Evolutionary conservation across 768 basidiomycete species (phyloP), one percentile per base, ranked within the genome.

Genomic region (Rhodotorula diobovata): DNA sequence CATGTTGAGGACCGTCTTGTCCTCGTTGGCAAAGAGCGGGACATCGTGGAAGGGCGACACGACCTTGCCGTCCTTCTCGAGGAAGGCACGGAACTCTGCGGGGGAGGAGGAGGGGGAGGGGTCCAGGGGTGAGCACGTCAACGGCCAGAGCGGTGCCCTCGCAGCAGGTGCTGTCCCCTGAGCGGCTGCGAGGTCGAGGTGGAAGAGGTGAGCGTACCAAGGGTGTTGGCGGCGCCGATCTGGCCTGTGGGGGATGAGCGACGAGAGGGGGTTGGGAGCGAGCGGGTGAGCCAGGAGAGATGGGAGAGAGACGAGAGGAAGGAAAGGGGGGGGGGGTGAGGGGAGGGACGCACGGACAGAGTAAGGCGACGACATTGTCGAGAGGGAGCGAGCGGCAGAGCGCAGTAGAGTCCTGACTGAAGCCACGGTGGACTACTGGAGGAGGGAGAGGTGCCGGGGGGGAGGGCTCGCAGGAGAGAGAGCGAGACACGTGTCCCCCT

Each of bases 1-100:
- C 92, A 98, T 97, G 89, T 97, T 98, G 83, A 96, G 86, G 84
- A 97, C 89, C 79, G 91, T 91, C 81, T 90, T 90, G 83, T 84
- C 88, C 84, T 89, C 91, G 83, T 99, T 93, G 65, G 93, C 93
- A 81, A 96, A 97, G 79, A 98, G 93, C 20, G 95, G 81, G 55
- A 99, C 90, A 83, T 99, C 96, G 80, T 98, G 96, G 86, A 88
- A 93, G 70, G 89, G 84, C 20, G 91, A 92, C 66, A 91, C 83
- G 80, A 90, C 89, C 64, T 86, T 85, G 77, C 89, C 89, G 78
- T 90, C 89, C 79, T 91, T 89, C 82, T 98, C 94, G 82, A 93
- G 87, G 86, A 82, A 99, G 70, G 95, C 89, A 76, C 95, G 90
- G 84, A 97, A 92, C 77, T 98, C 96, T 97, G 82, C 60, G 34